Evolutionary conservation across 192 early-diverging fungal species (phyloP).

Genomic region (Cladochytrium replicatum): DNA sequence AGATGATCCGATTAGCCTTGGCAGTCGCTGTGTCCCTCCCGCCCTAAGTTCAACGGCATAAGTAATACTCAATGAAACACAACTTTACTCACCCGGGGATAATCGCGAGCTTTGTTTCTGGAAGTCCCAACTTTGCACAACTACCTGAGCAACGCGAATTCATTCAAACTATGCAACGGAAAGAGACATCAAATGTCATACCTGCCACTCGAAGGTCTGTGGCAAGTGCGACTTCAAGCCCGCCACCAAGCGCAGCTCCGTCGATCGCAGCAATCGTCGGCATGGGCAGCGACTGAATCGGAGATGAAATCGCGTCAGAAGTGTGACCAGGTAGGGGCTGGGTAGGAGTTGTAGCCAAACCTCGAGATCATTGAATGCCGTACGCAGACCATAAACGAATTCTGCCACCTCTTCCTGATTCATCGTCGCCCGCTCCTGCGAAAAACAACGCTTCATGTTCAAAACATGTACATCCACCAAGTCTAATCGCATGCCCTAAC

Average conservation of each 20-base stretch:
- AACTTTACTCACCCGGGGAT: conserved; percentile 73
- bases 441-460: not conserved
- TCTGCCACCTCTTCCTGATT: conserved; percentile 58
- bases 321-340: no score
- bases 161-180: not conserved
- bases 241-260: conserved; percentile 87
- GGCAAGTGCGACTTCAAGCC: conserved; percentile 80
- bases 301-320: not conserved
- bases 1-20: conserved; percentile 73
- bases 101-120: conserved; percentile 87
- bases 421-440: conserved; percentile 76
- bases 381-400: conserved; percentile 70
- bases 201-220: conserved; percentile 85
- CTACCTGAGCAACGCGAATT: conserved; percentile 20
- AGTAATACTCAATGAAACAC: not conserved
- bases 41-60: conserved; percentile 42
- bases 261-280: conserved; percentile 93
- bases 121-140: conserved; percentile 72
- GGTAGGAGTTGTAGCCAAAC: conserved; percentile 11
- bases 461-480: not conserved
- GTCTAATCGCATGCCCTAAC: conserved; percentile 20
- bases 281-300: conserved; percentile 59
- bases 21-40: conserved; percentile 87
- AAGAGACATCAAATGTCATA: conserved; percentile 7
- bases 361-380: conserved; percentile 74